Percentiles rank a stretch among this genome's conserved stretches.
Evolutionary conservation across 441 rosid genomes (phyloP).

Genomic region (Croton laevigatus): DNA sequence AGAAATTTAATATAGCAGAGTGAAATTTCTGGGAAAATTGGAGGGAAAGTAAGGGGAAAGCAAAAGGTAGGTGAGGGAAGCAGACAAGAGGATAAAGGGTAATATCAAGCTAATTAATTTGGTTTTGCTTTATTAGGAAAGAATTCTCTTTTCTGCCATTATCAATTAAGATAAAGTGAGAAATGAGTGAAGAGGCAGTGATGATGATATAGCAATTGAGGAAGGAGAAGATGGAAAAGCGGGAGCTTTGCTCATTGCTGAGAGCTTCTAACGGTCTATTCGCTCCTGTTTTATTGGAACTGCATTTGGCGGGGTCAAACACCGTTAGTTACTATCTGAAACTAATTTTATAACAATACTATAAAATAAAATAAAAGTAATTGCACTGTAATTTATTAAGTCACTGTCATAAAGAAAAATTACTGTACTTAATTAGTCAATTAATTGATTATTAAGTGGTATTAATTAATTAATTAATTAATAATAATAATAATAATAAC

Average conservation of each 20-base stretch:
- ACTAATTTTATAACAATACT: no score
- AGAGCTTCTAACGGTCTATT: not conserved
- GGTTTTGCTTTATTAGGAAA: not conserved
- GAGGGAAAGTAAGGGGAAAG: not conserved
- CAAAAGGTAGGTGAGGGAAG: not conserved
- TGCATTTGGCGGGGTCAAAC: constrained; percentile 14
- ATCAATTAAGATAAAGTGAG: not conserved
- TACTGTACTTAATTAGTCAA: no score
- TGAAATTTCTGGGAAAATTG: not conserved
- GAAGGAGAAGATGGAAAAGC: constrained; percentile 8
- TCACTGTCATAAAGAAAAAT: no score
- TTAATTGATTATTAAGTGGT: no score
- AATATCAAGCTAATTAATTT: not conserved
- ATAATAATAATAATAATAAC: no score
- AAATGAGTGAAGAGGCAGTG: not conserved
- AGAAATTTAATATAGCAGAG: not conserved
- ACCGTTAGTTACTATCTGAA: not conserved
- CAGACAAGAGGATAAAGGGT: not conserved
- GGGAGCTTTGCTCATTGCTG: constrained; percentile 4
- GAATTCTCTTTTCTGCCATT: not conserved
- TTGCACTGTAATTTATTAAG: no score
- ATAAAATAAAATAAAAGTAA: no score
- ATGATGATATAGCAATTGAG: constrained; percentile 7
- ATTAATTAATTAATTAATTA: no score
- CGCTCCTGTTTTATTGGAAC: constrained; percentile 17